phyloP scores from a whole-genome alignment of 768 basidiomycete species.

The Plicaturopsis crispa region DNA sequence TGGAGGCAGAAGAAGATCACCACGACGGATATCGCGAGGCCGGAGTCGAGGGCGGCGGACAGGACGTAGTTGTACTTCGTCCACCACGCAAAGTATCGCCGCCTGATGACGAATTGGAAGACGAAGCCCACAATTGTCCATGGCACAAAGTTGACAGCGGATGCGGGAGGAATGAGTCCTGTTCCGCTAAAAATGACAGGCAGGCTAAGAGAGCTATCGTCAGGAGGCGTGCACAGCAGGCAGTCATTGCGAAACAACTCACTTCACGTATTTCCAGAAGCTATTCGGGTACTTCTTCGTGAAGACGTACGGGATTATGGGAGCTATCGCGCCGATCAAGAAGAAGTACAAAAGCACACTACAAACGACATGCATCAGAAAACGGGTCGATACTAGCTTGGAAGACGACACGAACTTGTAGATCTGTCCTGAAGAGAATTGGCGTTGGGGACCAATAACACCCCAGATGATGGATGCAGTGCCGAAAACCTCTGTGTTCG shows the following conservation, averaged over 20 bases:
- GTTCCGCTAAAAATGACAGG: constrained; percentile 25
- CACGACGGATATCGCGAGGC: constrained; percentile 58
- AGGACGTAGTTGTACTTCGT: constrained; percentile 76
- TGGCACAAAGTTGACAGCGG: constrained; percentile 77
- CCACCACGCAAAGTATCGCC: constrained; percentile 66
- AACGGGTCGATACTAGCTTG: constrained; percentile 13
- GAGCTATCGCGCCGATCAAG: constrained; percentile 60
- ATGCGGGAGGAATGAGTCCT: constrained; percentile 80
- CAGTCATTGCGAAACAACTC: constrained; percentile 3
- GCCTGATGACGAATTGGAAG: constrained; percentile 64
- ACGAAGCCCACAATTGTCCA: constrained; percentile 71
- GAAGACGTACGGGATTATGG: constrained; percentile 53
- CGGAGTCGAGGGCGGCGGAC: constrained; percentile 70
- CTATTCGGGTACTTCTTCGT: constrained; percentile 57
- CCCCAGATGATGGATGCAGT: constrained; percentile 30
- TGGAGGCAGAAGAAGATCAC: constrained; percentile 60
- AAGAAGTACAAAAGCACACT: constrained; percentile 46
- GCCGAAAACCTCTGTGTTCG: constrained; percentile 14
- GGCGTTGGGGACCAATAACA: constrained; percentile 51
- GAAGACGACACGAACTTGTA: constrained; percentile 36
- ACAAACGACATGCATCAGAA: not conserved
- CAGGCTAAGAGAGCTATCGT: too few species aligned
- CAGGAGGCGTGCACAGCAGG: constrained; percentile 26
- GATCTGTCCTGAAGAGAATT: constrained; percentile 46
- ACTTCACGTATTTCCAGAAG: constrained; percentile 63